These are phyloP conservation scores for Sporothrix humicola DNA, from an alignment of 2,329 filamentous ascomycete species.

Conservation along the genomic window DNA sequence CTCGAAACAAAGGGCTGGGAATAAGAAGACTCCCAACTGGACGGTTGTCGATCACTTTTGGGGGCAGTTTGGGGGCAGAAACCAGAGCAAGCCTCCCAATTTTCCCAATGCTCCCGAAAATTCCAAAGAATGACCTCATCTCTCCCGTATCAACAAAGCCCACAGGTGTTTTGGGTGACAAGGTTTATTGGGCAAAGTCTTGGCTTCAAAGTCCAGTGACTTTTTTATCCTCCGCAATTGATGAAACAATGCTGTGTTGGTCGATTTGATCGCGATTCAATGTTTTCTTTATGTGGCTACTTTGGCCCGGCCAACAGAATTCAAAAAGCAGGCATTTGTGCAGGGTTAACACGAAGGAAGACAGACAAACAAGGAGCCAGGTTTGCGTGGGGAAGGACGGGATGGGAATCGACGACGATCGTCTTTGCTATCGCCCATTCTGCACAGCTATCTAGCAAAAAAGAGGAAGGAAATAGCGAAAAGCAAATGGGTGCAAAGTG, in stretches of 20 bases:
- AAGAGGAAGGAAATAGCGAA: background rate
- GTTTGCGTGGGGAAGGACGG: background rate
- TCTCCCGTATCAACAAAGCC: background rate
- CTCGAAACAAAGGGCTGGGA: conserved; percentile 15
- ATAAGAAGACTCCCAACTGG: background rate
- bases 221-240: background rate
- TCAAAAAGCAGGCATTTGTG: background rate
- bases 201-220: background rate
- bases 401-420: background rate
- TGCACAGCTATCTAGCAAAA: background rate
- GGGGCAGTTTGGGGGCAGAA: background rate
- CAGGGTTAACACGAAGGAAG: background rate
- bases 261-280: background rate
- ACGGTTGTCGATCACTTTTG: conserved; percentile 18
- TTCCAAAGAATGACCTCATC: conserved; percentile 16
- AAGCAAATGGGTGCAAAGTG: background rate
- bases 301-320: background rate
- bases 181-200: background rate
- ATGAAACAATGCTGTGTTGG: conserved; percentile 15
- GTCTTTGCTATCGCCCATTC: background rate
- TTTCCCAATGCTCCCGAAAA: background rate
- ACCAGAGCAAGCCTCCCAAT: background rate
- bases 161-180: background rate
- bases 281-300: background rate
- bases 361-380: background rate